Base-by-base conservation (phyloP, 139 green algal genomes). In the Gonium pectorale region DNA sequence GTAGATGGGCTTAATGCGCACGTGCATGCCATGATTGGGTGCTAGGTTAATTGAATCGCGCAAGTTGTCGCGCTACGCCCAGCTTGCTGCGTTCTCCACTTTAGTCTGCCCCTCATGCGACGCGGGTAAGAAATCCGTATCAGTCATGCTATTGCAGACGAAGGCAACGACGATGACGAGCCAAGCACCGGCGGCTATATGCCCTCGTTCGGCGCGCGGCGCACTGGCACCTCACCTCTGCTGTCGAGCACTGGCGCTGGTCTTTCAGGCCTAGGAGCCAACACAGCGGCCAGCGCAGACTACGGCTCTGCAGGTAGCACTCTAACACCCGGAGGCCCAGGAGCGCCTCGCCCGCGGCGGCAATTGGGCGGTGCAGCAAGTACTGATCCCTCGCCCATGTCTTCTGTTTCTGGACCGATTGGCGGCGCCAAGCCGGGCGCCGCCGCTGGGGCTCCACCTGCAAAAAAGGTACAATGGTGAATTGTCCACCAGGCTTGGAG, bases 121-220 rank as follows among this genome's bases (percentile, higher is more conserved):
- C n/a, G n/a, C n/a, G n/a, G n/a, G n/a, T n/a, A n/a, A n/a, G n/a
- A n/a, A n/a, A n/a, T n/a, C n/a, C n/a, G n/a, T n/a, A n/a, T n/a
- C n/a, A n/a, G n/a, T n/a, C n/a, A n/a, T n/a, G n/a, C n/a, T n/a
- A n/a, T n/a, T n/a, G n/a, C n/a, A n/a, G 75, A 82, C 19, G 41
- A 41, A 5, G 5, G 11, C 11, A 11, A 63, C 5, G 73, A 80
- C 15, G 73, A 79, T 2, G 74, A 84, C 0, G 83, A 88, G 62
- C 43, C 62, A n/a, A 59, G 63, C 64, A 63, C 17, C 19, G 72
- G 85, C 26, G 79, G 86, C 26, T 89, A 89, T 70, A 86, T 73
- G 79, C 86, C 86, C 1, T 89, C 84, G 4, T 89, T 89, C 63
- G 54, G 60, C 38, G 5, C 41, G 38, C 63, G 49, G 15, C 62